phyloP scores from a whole-genome alignment of 2,329 filamentous ascomycete species.

The Xylaria sp. region DNA sequence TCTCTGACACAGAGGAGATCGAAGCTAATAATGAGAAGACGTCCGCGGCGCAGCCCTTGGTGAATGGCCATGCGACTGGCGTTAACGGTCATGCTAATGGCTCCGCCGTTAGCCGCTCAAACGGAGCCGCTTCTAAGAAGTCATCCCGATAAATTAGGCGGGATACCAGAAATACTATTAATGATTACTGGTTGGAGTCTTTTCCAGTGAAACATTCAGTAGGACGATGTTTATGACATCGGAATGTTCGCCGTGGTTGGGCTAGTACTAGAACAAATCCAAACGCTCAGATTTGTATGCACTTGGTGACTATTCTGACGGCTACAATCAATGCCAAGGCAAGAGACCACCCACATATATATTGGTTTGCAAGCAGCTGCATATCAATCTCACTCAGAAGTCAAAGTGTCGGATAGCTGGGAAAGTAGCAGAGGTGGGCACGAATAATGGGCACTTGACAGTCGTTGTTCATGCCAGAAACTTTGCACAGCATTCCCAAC shows the following conservation, averaged over 20 bases:
- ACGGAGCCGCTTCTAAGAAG: conserved; percentile 43
- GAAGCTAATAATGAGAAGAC: conserved; percentile 40
- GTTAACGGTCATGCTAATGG: conserved; percentile 46
- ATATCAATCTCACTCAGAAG: conserved; percentile 12
- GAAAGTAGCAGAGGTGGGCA: not conserved
- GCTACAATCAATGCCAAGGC: conserved; percentile 1
- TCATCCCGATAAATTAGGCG: conserved; percentile 39
- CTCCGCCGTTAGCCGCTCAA: conserved; percentile 38
- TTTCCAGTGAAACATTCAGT: conserved; percentile 15
- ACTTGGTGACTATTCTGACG: not conserved
- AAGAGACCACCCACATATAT: conserved; percentile 25
- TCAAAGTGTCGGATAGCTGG: not conserved
- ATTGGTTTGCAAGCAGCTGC: conserved; percentile 38
- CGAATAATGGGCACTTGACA: not conserved
- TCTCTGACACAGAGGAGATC: conserved; percentile 67
- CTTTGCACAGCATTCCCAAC: not conserved
- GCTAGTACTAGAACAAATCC: not conserved
- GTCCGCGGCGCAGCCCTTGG: conserved; percentile 37
- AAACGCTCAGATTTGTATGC: not conserved
- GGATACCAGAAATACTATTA: conserved; percentile 18
- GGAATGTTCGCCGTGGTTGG: conserved; percentile 9
- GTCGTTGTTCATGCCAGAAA: not conserved
- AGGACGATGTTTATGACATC: conserved; percentile 35
- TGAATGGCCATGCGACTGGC: conserved; percentile 45
- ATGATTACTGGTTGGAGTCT: conserved; percentile 38